Conservation (phyloP, 1,284 basidiomycete genomes). For the Cutaneotrichosporon daszewskae region DNA sequence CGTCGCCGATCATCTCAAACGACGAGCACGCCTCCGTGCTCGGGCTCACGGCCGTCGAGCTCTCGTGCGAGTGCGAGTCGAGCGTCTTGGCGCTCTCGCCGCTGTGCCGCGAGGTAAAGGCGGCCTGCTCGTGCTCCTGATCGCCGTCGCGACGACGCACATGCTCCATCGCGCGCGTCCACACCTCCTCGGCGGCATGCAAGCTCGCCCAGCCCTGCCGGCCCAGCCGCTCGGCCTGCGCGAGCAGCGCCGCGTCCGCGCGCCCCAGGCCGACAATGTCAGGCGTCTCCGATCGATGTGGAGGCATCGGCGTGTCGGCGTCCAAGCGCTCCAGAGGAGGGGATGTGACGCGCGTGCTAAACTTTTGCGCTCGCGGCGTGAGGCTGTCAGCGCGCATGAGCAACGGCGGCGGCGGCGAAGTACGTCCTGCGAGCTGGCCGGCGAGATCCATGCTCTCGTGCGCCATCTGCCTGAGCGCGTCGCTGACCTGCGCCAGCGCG, state of each 20-base stretch:
- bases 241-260: too few species aligned
- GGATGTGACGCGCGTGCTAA: too few species aligned
- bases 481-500: conserved; percentile 17
- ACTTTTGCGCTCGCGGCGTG: too few species aligned
- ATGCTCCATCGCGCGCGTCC: conserved; percentile 13
- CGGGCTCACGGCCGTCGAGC: neutral
- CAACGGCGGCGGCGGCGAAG: too few species aligned
- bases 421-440: neutral
- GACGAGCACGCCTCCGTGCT: neutral
- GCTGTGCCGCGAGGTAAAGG: neutral
- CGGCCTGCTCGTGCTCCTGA: too few species aligned
- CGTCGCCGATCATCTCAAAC: too few species aligned
- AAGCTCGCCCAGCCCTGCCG: conserved; percentile 15
- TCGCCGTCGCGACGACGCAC: neutral
- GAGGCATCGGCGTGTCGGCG: too few species aligned
- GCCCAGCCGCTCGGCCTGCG: conserved; percentile 14
- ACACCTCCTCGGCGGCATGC: conserved; percentile 17
- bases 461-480: conserved; percentile 26
- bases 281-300: too few species aligned
- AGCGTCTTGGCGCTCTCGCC: neutral
- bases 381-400: too few species aligned
- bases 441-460: conserved; percentile 21
- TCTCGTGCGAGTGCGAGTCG: neutral
- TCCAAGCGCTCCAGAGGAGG: too few species aligned
- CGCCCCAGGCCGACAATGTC: too few species aligned